Conservation (phyloP, 2,329 filamentous ascomycete species). For the Didymella glomerata region DNA sequence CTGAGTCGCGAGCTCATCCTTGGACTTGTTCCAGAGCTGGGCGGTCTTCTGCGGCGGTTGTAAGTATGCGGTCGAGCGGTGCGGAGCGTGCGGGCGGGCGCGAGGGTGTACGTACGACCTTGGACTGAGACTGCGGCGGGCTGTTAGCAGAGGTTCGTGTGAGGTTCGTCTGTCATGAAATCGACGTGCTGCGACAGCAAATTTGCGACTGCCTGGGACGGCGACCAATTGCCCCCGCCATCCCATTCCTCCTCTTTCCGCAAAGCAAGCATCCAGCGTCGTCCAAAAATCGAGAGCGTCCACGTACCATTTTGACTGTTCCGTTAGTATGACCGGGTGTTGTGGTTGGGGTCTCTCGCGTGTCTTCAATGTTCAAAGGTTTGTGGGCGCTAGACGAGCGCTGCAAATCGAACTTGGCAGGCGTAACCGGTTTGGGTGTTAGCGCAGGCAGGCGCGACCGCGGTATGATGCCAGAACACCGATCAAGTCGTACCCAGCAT, state of each 20-base stretch:
- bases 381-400: conserved; percentile 26
- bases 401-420: conserved; percentile 4
- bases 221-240: conserved; percentile 24
- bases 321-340: conserved; percentile 48
- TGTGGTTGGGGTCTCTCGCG: conserved; percentile 49
- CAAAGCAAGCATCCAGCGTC: conserved; percentile 19
- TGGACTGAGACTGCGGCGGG: conserved; percentile 44
- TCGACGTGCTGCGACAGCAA: conserved; percentile 21
- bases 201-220: conserved; percentile 35
- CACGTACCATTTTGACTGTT: conserved; percentile 52
- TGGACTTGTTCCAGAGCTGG: conserved; percentile 98
- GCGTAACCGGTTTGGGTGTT: conserved; percentile 1
- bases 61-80: conserved; percentile 48
- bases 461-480: conserved; percentile 32
- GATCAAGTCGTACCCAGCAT: not conserved
- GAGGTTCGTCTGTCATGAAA: not conserved
- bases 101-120: conserved; percentile 64
- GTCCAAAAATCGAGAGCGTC: conserved; percentile 27
- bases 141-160: conserved; percentile 21
- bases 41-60: conserved; percentile 72
- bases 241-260: conserved; percentile 19
- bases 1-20: conserved; percentile 92
- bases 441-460: conserved; percentile 25
- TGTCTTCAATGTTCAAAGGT: conserved; percentile 43
- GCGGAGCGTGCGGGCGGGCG: conserved; percentile 24